Percentiles rank a stretch among this genome's conserved stretches.
Evolutionary conservation across 2,329 filamentous ascomycete species (phyloP).

Genomic region (Fusarium scirpi): DNA sequence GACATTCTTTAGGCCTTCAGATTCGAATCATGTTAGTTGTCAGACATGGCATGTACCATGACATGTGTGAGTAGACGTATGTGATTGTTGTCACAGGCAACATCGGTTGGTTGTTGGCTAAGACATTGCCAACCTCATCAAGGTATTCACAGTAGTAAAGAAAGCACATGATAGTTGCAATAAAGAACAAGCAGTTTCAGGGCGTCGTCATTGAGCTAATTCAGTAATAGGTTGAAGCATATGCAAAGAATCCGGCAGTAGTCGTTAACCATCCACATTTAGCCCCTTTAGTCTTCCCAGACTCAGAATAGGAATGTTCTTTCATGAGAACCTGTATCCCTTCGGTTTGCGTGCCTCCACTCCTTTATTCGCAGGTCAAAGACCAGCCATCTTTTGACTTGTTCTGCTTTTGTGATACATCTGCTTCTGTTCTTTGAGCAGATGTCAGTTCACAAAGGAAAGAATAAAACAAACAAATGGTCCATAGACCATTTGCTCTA

Average conservation of each 20-base stretch:
- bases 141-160: constrained; percentile 10
- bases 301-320: constrained; percentile 32
- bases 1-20: constrained; percentile 5
- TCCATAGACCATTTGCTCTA: constrained; percentile 14
- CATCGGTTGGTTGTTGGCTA: constrained; percentile 4
- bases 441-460: constrained; percentile 19
- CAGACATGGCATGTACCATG: not conserved
- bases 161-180: constrained; percentile 9
- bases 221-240: constrained; percentile 11
- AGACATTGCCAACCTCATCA: constrained; percentile 28
- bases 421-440: not conserved
- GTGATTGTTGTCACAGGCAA: constrained; percentile 11
- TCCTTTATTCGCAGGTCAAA: constrained; percentile 20
- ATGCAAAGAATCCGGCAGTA: constrained; percentile 15
- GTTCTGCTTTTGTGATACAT: constrained; percentile 14
- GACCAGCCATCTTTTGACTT: constrained; percentile 17
- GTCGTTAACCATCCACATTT: constrained; percentile 11
- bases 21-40: not conserved
- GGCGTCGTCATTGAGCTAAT: constrained; percentile 18
- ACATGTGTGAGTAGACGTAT: not conserved
- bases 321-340: constrained; percentile 25
- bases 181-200: constrained; percentile 1
- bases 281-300: constrained; percentile 2
- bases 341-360: constrained; percentile 15
- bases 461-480: constrained; percentile 21